Percentiles rank a stretch among this genome's conserved stretches.
Conservation (phyloP, 768 basidiomycete species). For the Mycena belliarum region DNA sequence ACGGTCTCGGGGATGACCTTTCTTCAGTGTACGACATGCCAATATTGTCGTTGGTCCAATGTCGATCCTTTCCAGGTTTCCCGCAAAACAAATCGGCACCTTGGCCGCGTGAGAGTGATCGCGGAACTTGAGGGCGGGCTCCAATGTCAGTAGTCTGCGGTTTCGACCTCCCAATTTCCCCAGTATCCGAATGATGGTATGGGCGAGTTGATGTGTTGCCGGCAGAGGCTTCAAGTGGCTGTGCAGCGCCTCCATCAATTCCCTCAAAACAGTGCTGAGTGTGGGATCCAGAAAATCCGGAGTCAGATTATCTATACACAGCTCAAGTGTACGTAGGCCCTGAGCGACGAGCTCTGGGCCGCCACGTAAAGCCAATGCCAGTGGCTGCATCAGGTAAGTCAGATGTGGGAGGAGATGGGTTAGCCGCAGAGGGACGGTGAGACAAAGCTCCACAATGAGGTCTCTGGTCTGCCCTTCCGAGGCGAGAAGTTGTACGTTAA, state of each 20-base stretch:
- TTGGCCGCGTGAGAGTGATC: constrained; percentile 71
- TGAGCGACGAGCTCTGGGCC: constrained; percentile 90
- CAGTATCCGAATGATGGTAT: constrained; percentile 93
- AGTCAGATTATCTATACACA: constrained; percentile 99
- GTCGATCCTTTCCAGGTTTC: constrained; percentile 61
- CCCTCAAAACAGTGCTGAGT: constrained; percentile 86
- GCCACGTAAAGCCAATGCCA: constrained; percentile 88
- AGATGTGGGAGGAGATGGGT: constrained; percentile 96
- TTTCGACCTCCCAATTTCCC: constrained; percentile 97
- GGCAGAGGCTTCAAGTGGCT: constrained; percentile 89
- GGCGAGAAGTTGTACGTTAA: constrained; percentile 86
- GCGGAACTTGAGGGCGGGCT: constrained; percentile 72
- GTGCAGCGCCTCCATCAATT: constrained; percentile 93
- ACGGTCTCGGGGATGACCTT: constrained; percentile 51
- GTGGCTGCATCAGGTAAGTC: constrained; percentile 92
- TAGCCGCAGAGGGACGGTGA: constrained; percentile 93
- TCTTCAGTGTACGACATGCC: constrained; percentile 62
- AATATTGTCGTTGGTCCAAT: constrained; percentile 66
- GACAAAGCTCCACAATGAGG: constrained; percentile 94
- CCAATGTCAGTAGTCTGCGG: constrained; percentile 78
- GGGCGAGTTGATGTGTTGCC: constrained; percentile 84
- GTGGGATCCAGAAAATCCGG: constrained; percentile 98
- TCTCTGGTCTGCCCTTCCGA: constrained; percentile 84
- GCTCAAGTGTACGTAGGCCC: constrained; percentile 91
- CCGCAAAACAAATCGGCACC: constrained; percentile 73